phyloP scores from a whole-genome alignment of 2,329 filamentous ascomycete genomes.

The Colletotrichum cereale region DNA sequence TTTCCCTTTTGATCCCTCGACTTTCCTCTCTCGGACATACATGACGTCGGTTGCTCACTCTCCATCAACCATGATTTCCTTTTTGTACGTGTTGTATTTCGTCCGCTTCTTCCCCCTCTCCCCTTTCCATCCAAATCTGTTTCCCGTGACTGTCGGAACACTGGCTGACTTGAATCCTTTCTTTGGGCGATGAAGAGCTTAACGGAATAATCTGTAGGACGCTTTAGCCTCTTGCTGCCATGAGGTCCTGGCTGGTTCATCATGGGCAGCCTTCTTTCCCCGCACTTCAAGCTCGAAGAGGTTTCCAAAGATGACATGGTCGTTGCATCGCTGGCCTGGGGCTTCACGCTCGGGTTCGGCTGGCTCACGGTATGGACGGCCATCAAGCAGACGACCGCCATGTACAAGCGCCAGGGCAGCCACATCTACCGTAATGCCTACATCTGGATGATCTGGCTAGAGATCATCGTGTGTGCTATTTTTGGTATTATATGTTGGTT shows the following conservation, averaged over 20 bases:
- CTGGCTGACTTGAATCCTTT: background rate
- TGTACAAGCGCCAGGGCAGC: slow-evolving; percentile 50
- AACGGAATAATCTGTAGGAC: slow-evolving; percentile 6
- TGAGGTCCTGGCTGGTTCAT: slow-evolving; percentile 32
- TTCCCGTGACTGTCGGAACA: background rate
- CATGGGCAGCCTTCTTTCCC: slow-evolving; percentile 40
- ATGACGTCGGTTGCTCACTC: slow-evolving; percentile 18
- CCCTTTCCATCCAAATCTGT: background rate
- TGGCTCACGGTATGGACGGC: slow-evolving; percentile 55
- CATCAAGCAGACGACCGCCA: slow-evolving; percentile 50
- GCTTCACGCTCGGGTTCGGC: slow-evolving; percentile 57
- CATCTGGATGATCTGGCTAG: slow-evolving; percentile 62
- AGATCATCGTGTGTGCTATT: slow-evolving; percentile 55
- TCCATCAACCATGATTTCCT: background rate
- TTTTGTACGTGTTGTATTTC: slow-evolving; percentile 10
- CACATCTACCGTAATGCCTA: slow-evolving; percentile 54
- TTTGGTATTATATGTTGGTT: slow-evolving; percentile 55
- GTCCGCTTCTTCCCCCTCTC: background rate
- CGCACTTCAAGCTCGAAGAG: slow-evolving; percentile 40
- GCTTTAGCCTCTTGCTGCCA: slow-evolving; percentile 23
- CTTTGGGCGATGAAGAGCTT: slow-evolving; percentile 11
- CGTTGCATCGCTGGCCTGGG: slow-evolving; percentile 51
- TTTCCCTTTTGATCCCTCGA: background rate
- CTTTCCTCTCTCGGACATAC: background rate
- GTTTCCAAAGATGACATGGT: slow-evolving; percentile 45